phyloP scores from a whole-genome alignment of 116 monocot genomes.

The Phalaenopsis hybrid region DNA sequence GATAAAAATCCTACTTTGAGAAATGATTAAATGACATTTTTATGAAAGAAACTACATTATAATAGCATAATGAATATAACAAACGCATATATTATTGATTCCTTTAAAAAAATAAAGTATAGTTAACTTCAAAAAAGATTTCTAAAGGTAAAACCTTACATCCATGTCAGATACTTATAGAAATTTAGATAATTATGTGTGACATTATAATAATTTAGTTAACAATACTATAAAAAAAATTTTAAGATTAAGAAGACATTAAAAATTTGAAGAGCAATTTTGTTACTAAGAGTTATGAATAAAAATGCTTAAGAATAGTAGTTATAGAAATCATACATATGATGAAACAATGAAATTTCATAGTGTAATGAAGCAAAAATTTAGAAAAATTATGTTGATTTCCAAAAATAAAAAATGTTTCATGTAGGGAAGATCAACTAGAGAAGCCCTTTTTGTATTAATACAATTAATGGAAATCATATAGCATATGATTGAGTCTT shows the following conservation, averaged over 20 bases:
- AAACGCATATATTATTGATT: not conserved
- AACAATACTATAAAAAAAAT: not conserved
- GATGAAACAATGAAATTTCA: not conserved
- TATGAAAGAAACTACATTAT: not conserved
- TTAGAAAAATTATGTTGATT: not conserved
- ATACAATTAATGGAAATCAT: too few species aligned
- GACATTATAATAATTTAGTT: not conserved
- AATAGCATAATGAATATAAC: not conserved
- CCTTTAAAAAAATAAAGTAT: not conserved
- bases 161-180: not conserved
- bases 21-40: not conserved
- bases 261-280: not conserved
- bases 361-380: not conserved
- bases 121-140: not conserved
- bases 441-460: not conserved
- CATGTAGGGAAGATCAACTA: not conserved
- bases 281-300: not conserved
- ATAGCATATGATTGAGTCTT: not conserved
- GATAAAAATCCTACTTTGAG: not conserved
- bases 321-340: not conserved
- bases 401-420: not conserved
- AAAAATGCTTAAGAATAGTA: not conserved
- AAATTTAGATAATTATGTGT: not conserved
- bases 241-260: not conserved
- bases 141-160: not conserved